Evolutionary conservation across 257 asterid species (phyloP).

Genomic region (Echium plantagineum): DNA sequence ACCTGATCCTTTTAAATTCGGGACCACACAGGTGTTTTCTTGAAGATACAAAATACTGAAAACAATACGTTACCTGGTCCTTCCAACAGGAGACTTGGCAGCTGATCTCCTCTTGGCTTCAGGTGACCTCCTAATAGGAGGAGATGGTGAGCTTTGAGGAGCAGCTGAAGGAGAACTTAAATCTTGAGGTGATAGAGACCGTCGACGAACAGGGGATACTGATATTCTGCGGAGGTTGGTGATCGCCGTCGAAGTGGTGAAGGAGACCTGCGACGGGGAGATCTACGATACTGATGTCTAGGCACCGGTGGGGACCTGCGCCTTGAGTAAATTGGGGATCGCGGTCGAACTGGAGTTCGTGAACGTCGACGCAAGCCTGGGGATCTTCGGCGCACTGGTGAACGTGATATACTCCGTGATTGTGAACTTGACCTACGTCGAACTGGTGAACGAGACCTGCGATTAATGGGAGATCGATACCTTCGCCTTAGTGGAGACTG

Average conservation of each 20-base stretch:
- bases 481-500: conserved; percentile 49
- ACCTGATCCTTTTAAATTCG: neutral
- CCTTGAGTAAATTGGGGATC: conserved; percentile 32
- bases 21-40: conserved; percentile 33
- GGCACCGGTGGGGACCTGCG: conserved; percentile 35
- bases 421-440: conserved; percentile 32
- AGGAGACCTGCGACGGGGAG: conserved; percentile 38
- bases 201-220: conserved; percentile 27
- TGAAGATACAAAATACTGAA: neutral
- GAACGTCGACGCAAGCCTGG: conserved; percentile 31
- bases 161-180: conserved; percentile 46
- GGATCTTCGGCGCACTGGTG: conserved; percentile 35
- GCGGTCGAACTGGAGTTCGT: conserved; percentile 13
- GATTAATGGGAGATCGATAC: conserved; percentile 45
- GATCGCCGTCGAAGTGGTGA: conserved; percentile 21
- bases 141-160: conserved; percentile 38
- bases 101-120: conserved; percentile 39
- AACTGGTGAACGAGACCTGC: conserved; percentile 26
- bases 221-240: conserved; percentile 35
- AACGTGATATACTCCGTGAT: conserved; percentile 21
- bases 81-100: conserved; percentile 40
- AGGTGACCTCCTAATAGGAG: conserved; percentile 34
- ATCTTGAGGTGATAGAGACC: conserved; percentile 38
- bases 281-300: conserved; percentile 35
- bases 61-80: conserved; percentile 44